These are phyloP conservation scores for Claviceps capensis DNA, from an alignment of 2,329 filamentous ascomycete species.

Conservation along the genomic window DNA sequence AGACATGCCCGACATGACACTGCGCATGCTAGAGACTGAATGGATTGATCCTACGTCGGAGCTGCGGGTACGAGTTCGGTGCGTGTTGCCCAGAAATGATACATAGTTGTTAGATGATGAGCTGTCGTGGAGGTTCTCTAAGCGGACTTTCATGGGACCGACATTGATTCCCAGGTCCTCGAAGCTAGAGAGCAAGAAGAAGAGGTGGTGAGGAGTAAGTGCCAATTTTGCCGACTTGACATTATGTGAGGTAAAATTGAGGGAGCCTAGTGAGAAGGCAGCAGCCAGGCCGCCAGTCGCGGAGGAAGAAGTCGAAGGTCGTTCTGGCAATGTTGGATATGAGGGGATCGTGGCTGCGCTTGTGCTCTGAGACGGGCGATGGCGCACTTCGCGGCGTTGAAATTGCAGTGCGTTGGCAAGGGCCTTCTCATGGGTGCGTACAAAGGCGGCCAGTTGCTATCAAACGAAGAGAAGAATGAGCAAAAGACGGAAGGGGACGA, in stretches of 20 bases:
- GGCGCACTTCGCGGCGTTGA: slow-evolving; percentile 54
- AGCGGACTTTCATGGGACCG: slow-evolving; percentile 87
- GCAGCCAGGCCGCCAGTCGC: slow-evolving; percentile 66
- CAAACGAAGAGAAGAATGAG: slow-evolving; percentile 12
- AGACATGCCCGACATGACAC: slow-evolving; percentile 95
- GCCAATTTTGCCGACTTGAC: slow-evolving; percentile 85
- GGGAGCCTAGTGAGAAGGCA: slow-evolving; percentile 72
- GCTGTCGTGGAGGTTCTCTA: slow-evolving; percentile 88
- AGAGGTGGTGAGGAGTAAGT: slow-evolving; percentile 89
- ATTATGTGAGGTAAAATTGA: slow-evolving; percentile 72
- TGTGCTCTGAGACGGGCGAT: slow-evolving; percentile 54
- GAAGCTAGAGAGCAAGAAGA: slow-evolving; percentile 89
- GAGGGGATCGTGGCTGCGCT: slow-evolving; percentile 42
- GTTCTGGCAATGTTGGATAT: slow-evolving; percentile 44
- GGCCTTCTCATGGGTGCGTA: slow-evolving; percentile 93
- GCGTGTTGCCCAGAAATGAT: slow-evolving; percentile 72
- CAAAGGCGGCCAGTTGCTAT: slow-evolving; percentile 89
- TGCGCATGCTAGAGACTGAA: slow-evolving; percentile 91
- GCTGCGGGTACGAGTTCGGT: slow-evolving; percentile 63
- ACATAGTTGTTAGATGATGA: slow-evolving; percentile 84
- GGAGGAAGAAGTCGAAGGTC: slow-evolving; percentile 52
- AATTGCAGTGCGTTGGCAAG: slow-evolving; percentile 90
- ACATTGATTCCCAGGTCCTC: slow-evolving; percentile 84
- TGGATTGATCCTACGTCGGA: slow-evolving; percentile 85
- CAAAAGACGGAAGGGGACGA: neutral